These are phyloP conservation scores for Gossypium longicalyx DNA, from an alignment of 345 rosid species.

Conservation along the genomic window DNA sequence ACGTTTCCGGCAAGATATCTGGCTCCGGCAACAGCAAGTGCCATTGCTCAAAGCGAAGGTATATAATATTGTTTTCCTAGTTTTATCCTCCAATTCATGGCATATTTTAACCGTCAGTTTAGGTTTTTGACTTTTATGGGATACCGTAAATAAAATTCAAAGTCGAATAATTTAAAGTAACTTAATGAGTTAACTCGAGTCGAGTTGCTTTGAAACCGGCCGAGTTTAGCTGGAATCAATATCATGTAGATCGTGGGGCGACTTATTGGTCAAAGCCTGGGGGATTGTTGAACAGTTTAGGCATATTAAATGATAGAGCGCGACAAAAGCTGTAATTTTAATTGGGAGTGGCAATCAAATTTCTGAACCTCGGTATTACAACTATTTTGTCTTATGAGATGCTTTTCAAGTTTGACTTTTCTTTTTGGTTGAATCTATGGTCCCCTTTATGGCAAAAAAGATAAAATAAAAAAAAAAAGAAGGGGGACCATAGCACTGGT, in stretches of 20 bases:
- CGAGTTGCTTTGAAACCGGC: no score
- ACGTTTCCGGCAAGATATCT: constrained; percentile 26
- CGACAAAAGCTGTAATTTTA: constrained; percentile 10
- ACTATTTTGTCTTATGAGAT: no score
- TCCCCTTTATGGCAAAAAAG: no score
- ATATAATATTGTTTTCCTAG: not conserved
- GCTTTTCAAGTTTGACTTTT: no score
- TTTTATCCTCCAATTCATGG: constrained; percentile 9
- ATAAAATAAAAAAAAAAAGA: not conserved
- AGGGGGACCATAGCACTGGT: not conserved
- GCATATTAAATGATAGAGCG: constrained; percentile 14
- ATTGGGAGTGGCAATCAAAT: not conserved
- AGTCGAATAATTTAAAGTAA: no score
- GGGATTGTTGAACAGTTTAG: constrained; percentile 7
- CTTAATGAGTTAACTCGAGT: no score
- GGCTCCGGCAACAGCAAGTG: constrained; percentile 60
- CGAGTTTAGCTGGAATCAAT: not conserved
- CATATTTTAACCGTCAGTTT: constrained; percentile 10
- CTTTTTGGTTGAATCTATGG: no score
- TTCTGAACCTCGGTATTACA: no score
- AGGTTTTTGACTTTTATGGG: not conserved
- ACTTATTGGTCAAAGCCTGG: constrained; percentile 24
- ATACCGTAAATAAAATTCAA: no score
- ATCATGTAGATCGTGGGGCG: no score
- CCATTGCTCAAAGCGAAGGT: constrained; percentile 90